A percentile compares a stretch with the other conserved stretches of the same genome.
Evolutionary conservation across 768 basidiomycete genomes (phyloP).

Genomic region (Agrocybe praecox): DNA sequence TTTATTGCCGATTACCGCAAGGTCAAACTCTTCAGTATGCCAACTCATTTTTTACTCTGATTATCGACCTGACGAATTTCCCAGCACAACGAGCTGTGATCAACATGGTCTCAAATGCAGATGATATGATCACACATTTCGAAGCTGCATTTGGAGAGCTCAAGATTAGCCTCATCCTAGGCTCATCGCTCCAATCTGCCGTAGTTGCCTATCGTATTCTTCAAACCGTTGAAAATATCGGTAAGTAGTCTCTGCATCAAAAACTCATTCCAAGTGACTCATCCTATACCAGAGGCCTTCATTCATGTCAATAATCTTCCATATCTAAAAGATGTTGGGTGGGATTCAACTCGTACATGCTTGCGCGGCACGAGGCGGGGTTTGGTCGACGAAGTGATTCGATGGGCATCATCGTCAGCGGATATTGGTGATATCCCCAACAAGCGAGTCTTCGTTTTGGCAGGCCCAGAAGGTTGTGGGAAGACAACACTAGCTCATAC

Average conservation of each 20-base stretch:
- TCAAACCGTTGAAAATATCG: conserved; percentile 5
- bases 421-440: not conserved
- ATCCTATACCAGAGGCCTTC: not conserved
- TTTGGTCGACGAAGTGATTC: conserved; percentile 2
- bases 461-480: not conserved
- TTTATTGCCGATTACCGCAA: conserved; percentile 7
- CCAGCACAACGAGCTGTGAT: conserved; percentile 7
- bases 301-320: conserved; percentile 3
- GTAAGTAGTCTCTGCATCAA: not conserved
- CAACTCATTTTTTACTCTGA: too few relatives aligned
- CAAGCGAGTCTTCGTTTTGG: conserved; percentile 1
- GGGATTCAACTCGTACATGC: not conserved
- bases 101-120: conserved; percentile 4
- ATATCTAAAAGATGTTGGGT: not conserved
- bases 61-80: too few relatives aligned
- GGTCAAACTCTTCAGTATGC: not conserved
- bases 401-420: conserved; percentile 1
- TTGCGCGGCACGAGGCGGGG: conserved; percentile 2
- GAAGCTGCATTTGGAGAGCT: conserved; percentile 8
- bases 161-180: conserved; percentile 9
- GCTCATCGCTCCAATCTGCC: conserved; percentile 6
- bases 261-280: not conserved
- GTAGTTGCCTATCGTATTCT: conserved; percentile 10
- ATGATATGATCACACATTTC: conserved; percentile 5
- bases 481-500: conserved; percentile 9